Conservation (phyloP, 176 grass and related monocot species). For the Carex cristatella region DNA sequence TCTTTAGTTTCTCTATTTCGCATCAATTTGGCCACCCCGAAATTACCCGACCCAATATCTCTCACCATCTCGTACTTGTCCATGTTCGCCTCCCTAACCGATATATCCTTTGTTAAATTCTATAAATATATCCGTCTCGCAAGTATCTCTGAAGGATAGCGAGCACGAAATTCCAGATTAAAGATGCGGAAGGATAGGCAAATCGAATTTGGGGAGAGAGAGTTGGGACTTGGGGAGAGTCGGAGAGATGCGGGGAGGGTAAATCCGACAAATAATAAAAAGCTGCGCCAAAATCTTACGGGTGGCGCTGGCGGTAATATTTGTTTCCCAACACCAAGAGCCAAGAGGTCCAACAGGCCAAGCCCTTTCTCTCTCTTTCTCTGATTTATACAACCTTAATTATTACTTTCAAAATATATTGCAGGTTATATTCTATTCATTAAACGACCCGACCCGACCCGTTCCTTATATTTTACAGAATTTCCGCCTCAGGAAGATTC, state of each 20-base stretch:
- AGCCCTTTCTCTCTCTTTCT: background rate
- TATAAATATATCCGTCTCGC: background rate
- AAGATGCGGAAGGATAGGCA: background rate
- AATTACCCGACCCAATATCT: slow-evolving; percentile 92
- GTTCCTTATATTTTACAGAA: background rate
- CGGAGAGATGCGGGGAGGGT: slow-evolving; percentile 3
- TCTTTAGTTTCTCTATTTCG: slow-evolving; percentile 69
- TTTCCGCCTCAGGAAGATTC: background rate
- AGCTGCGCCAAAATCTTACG: slow-evolving; percentile 30
- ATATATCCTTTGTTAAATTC: background rate
- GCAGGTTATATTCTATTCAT: background rate
- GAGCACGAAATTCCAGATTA: background rate
- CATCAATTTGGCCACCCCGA: slow-evolving; percentile 82
- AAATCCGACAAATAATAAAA: slow-evolving; percentile 24
- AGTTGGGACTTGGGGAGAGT: slow-evolving; percentile 10
- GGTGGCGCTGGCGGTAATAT: slow-evolving; percentile 33
- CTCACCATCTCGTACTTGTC: slow-evolving; percentile 81
- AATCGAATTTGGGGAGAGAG: background rate
- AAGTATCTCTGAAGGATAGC: background rate
- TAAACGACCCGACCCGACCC: background rate
- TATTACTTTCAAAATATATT: background rate
- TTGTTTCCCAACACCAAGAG: background rate
- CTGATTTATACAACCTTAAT: background rate
- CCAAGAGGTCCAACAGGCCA: too few species aligned
- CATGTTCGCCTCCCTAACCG: slow-evolving; percentile 24